Conservation (phyloP, 2,329 filamentous ascomycete species). For the Pseudogymnoascus sp. region DNA sequence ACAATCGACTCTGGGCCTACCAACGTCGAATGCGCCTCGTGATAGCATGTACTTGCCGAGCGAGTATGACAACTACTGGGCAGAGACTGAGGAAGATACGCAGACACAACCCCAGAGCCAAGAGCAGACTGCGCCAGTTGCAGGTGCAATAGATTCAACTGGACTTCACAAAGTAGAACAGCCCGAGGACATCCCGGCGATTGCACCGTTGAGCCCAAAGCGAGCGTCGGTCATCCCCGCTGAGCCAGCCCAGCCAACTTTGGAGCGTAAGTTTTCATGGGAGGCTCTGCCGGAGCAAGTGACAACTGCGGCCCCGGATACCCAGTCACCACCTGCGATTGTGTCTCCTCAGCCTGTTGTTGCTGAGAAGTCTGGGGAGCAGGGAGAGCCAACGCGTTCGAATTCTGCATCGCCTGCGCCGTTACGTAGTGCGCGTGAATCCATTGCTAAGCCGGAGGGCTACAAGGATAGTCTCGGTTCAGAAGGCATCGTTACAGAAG, state of each 20-base stretch:
- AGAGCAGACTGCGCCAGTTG: neutral
- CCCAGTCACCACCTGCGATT: neutral
- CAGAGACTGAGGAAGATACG: slow-evolving; percentile 36
- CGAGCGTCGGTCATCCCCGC: neutral
- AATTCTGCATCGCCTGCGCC: slow-evolving; percentile 1
- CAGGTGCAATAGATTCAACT: neutral
- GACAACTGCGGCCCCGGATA: neutral
- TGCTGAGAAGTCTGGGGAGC: neutral
- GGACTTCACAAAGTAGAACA: neutral
- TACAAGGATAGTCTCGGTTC: neutral
- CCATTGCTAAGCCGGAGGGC: neutral
- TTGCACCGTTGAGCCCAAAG: slow-evolving; percentile 19
- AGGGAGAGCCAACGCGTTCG: neutral
- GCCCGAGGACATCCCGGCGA: slow-evolving; percentile 10
- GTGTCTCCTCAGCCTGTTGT: neutral
- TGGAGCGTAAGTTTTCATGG: slow-evolving; percentile 35
- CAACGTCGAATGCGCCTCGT: slow-evolving; percentile 23
- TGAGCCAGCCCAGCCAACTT: slow-evolving; percentile 13
- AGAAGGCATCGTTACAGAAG: neutral
- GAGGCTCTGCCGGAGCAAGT: slow-evolving; percentile 28
- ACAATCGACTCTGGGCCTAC: slow-evolving; percentile 5
- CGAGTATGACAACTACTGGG: slow-evolving; percentile 63
- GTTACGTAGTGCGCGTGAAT: neutral
- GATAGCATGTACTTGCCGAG: slow-evolving; percentile 57
- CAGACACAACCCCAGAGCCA: slow-evolving; percentile 10